Conservation (phyloP, 768 basidiomycete species). For the Mycena polygramma region DNA sequence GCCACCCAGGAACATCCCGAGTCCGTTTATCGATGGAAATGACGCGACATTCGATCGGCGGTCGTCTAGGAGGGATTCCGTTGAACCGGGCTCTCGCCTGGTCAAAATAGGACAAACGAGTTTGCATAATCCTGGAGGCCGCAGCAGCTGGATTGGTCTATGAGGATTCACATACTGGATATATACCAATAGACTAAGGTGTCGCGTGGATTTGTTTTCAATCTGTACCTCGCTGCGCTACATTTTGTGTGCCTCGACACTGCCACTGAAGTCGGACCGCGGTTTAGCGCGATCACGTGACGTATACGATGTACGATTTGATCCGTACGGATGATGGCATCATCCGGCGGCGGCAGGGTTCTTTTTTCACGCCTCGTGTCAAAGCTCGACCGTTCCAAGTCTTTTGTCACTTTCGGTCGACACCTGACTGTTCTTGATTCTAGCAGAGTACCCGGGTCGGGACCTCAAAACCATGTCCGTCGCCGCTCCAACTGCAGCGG, state of each 20-base stretch:
- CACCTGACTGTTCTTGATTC: conserved; percentile 28
- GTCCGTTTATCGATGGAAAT: conserved; percentile 76
- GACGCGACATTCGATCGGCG: conserved; percentile 25
- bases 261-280: too few species aligned
- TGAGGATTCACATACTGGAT: conserved; percentile 39
- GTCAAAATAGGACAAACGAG: conserved; percentile 96
- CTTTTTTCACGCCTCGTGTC: background rate
- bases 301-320: too few species aligned
- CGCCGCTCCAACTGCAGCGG: conserved; percentile 16
- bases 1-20: conserved; percentile 56
- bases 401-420: conserved; percentile 14
- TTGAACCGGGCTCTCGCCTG: conserved; percentile 51
- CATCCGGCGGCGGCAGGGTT: background rate
- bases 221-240: too few species aligned
- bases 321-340: background rate
- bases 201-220: too few species aligned
- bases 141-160: conserved; percentile 94
- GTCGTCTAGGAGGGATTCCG: conserved; percentile 27
- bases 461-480: conserved; percentile 18
- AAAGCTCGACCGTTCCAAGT: conserved; percentile 10
- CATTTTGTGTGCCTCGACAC: too few species aligned
- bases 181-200: conserved; percentile 12
- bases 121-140: conserved; percentile 91
- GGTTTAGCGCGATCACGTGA: background rate
- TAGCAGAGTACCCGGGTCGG: conserved; percentile 1